A percentile compares a stretch with the other conserved stretches of the same genome.
Evolutionary conservation across 1,284 basidiomycete species (phyloP).

Genomic region (Pseudozyma tsukubaensis): DNA sequence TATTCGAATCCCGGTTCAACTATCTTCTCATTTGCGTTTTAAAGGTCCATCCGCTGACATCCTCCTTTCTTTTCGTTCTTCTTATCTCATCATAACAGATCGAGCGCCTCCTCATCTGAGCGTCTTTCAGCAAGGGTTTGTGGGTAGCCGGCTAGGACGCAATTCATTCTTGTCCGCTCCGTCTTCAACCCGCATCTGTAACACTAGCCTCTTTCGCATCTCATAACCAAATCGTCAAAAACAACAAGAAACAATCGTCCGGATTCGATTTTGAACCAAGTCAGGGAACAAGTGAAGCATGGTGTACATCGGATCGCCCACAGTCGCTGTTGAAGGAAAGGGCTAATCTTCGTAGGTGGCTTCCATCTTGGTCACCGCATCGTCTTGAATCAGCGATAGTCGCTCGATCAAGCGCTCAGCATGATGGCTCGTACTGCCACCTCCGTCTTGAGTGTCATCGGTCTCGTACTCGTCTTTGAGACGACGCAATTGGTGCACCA

Average conservation of each 20-base stretch:
- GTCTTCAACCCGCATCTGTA: slow-evolving; percentile 23
- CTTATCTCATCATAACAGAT: slow-evolving; percentile 41
- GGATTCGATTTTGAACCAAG: too few relatives aligned
- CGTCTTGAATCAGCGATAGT: slow-evolving; percentile 14
- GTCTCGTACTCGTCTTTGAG: not conserved
- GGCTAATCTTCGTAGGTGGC: slow-evolving; percentile 9
- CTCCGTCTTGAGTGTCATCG: not conserved
- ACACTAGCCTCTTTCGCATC: slow-evolving; percentile 28
- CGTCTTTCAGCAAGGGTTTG: slow-evolving; percentile 8
- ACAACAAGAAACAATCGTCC: too few relatives aligned
- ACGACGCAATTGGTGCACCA: slow-evolving; percentile 19
- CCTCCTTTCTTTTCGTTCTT: not conserved
- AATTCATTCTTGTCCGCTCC: slow-evolving; percentile 7
- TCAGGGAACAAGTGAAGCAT: too few relatives aligned
- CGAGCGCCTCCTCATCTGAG: slow-evolving; percentile 63
- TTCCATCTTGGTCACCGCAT: slow-evolving; percentile 13
- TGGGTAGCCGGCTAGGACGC: slow-evolving; percentile 10
- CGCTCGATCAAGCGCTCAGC: slow-evolving; percentile 11
- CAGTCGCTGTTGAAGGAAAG: too few relatives aligned
- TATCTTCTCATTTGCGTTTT: not conserved
- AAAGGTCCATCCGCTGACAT: slow-evolving; percentile 7
- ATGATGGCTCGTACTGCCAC: not conserved
- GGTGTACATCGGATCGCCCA: too few relatives aligned
- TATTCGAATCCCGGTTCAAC: slow-evolving; percentile 3
- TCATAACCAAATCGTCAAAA: not conserved